Evolutionary conservation across 2,329 filamentous ascomycete species (phyloP), one percentile per base, ranked within the genome.

Genomic region (Annulohypoxylon truncatum): DNA sequence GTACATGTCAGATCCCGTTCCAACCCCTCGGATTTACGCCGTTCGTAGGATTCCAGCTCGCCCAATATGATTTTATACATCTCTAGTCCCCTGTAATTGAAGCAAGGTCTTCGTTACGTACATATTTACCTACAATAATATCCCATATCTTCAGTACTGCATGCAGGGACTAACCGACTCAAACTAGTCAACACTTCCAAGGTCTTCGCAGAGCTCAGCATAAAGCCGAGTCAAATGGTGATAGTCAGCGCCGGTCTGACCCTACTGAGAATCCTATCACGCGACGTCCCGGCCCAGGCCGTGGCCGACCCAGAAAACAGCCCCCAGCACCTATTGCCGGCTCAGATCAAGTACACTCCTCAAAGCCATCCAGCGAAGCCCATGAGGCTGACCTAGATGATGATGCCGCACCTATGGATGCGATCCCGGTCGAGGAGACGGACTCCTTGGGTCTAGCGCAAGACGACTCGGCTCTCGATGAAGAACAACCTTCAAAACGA

Each of bases 241-340:
- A 83, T 18, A 78, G 66, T 42, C 69, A 79, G 20, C 76, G 79
- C 42, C 82, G 78, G 62, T 40, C 78, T 58, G 86, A 89, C 71
- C 86, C 86, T 7, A 83, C 82, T 0, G 56, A 79, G 67, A 88
- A 89, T 61, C 87, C 87, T 53, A 88, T 89, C 71, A 88, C 85
- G n/a, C 81, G 86, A 13, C 82, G 87, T 24, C 86, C 87, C 3
- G 87, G 87, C 0, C 86, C 86, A 2, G 86, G 86, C 10, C 82
- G 86, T 46, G 85, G 85, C 1, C 80, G 86, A 5, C 84, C 85
- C 0, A 79, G 82, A 56, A 88, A 87, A 73, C 76, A 78, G 40
- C 76, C 77, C n/a, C 69, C 72, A 38, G 70, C 57, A 35, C 68
- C 66, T 20, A 54, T 69, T 38, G 18, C 24, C 28, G 52, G 47